Conservation (phyloP, 305 asterid species). For the Fraxinus sp. region DNA sequence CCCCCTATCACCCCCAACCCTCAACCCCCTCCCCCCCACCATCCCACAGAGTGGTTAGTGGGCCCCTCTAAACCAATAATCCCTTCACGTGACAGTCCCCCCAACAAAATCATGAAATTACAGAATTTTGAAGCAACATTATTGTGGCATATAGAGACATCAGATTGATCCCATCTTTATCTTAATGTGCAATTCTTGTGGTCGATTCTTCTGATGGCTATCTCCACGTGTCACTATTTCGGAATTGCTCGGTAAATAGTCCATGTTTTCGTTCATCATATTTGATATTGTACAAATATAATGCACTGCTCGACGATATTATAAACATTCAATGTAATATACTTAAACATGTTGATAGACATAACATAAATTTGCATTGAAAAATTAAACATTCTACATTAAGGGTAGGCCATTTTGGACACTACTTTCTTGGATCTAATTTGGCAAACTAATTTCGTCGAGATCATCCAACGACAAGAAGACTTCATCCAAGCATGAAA, state of each 20-base stretch:
- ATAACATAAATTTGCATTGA: not conserved
- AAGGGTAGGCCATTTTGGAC: not conserved
- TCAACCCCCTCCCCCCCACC: not conserved
- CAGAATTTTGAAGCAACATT: not conserved
- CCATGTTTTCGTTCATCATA: slow-evolving; percentile 12
- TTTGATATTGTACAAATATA: not conserved
- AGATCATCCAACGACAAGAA: slow-evolving; percentile 54
- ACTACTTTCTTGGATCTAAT: slow-evolving; percentile 7
- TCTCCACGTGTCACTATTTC: slow-evolving; percentile 38
- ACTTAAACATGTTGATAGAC: not conserved
- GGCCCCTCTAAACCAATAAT: slow-evolving; percentile 38
- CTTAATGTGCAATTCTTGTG: slow-evolving; percentile 21
- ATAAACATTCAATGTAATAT: not conserved
- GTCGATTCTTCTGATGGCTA: slow-evolving; percentile 25
- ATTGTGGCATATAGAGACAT: not conserved
- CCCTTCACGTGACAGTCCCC: slow-evolving; percentile 46
- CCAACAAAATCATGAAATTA: slow-evolving; percentile 1
- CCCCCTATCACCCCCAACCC: slow-evolving; percentile 2
- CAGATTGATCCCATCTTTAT: slow-evolving; percentile 32
- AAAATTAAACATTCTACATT: not conserved
- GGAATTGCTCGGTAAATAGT: slow-evolving; percentile 14
- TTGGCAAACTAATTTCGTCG: slow-evolving; percentile 48
- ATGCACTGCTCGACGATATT: not conserved
- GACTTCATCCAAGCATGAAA: slow-evolving; percentile 58
- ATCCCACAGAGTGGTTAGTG: slow-evolving; percentile 15